Base-by-base conservation (phyloP, 2,329 filamentous ascomycete genomes). In the Immersiporthe knoxdaviesiana region DNA sequence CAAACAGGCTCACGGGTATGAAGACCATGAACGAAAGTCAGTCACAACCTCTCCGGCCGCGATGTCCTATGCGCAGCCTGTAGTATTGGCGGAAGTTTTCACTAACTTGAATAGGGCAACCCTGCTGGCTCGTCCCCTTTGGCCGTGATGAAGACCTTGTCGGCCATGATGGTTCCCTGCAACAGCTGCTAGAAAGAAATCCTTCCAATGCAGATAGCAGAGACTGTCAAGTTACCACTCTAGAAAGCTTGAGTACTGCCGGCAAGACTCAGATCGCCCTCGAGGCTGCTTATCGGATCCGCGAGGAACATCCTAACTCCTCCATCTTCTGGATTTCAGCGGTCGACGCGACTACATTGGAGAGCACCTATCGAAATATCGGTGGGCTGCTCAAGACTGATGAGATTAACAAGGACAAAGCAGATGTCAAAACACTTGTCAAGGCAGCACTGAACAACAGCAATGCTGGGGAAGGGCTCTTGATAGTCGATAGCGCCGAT, bases 401-500 rank as follows among this genome's bases (percentile, higher is more conserved):
- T 1, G 76, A 76, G 6, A 74, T 77, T 5, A 72, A 80, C 5
- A 71, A 81, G n/a, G 71, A 76, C 1, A 75, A 78, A 5, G 75
- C 74, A 0, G 78, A 84, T 67, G 65, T 81, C 1, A 81, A 77
- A 54, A 32, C 47, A 14, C 74, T 81, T 1, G 78, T 84, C 4
- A 80, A 80, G 50, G 58, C 52, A 5, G 72, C 71, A 14, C 70
- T 84, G 1, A 78, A 75, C 47, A 27, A 21, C 11, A 72, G 75
- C n/a, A 68, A 47, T n/a, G 69, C 60, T 1, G 74, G 76, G 1
- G 69, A 70, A 1, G 84, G 81, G 82, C 74, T 84, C 1, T 67
- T 84, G 54, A 74, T 85, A 52, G 64, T 84, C n/a, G 81, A 85
- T 66, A 84, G 83, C 63, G 80, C 79, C 16, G 81, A 84, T 66